phyloP scores from a whole-genome alignment of 495 filamentous ascomycete species.

The Xylaria longipes region DNA sequence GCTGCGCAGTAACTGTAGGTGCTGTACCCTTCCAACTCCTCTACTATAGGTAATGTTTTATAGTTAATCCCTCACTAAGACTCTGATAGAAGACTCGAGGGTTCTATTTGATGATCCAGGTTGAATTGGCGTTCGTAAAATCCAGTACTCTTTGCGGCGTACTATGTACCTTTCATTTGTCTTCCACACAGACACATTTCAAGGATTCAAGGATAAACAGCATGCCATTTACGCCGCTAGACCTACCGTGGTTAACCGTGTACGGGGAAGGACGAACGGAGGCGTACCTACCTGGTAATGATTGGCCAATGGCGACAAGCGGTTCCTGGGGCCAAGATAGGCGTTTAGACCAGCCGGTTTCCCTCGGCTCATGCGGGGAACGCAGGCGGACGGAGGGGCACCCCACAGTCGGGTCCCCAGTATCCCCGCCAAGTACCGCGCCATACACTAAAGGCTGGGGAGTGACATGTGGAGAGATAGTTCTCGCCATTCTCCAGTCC shows the following conservation, averaged over 20 bases:
- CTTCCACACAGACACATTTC: neutral
- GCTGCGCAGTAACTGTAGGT: neutral
- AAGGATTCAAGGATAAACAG: neutral
- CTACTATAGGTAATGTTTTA: neutral
- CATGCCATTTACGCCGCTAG: neutral
- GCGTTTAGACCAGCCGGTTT: constrained; percentile 28
- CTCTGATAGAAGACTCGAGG: neutral
- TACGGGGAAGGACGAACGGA: constrained; percentile 21
- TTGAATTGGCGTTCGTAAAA: neutral
- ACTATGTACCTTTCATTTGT: neutral
- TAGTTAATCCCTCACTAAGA: neutral
- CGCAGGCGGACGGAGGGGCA: neutral
- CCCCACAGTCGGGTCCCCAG: neutral
- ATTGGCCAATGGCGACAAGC: constrained; percentile 23
- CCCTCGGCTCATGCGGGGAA: constrained; percentile 44
- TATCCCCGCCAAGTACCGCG: constrained; percentile 8
- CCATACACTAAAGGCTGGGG: neutral
- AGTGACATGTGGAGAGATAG: neutral
- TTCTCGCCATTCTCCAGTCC: constrained; percentile 7
- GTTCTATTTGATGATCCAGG: neutral
- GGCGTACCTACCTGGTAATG: too few relatives aligned
- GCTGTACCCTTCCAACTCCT: too few relatives aligned
- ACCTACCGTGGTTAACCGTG: constrained; percentile 4
- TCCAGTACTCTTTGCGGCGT: neutral
- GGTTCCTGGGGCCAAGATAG: constrained; percentile 15